These are phyloP conservation scores for Coprinopsis cinerea DNA, from an alignment of 768 basidiomycete species.

Conservation along the genomic window DNA sequence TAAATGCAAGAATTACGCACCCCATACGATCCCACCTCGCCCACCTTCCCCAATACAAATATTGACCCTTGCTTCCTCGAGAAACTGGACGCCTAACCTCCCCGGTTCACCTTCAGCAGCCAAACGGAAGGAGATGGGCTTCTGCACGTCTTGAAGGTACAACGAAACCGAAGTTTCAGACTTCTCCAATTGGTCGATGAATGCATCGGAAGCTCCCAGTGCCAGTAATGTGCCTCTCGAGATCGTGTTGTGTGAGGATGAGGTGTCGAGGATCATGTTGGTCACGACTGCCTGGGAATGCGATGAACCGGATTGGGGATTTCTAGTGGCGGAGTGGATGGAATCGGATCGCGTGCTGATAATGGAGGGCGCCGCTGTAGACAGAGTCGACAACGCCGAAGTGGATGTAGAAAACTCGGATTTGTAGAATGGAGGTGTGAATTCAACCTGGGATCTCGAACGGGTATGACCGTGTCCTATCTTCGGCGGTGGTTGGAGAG, in stretches of 20 bases:
- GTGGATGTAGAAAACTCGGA: neutral
- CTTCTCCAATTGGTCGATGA: slow-evolving; percentile 9
- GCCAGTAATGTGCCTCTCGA: slow-evolving; percentile 23
- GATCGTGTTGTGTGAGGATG: slow-evolving; percentile 22
- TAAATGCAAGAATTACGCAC: slow-evolving; percentile 14
- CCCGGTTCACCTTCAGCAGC: slow-evolving; percentile 23
- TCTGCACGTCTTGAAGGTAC: slow-evolving; percentile 20
- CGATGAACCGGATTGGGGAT: neutral
- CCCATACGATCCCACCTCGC: slow-evolving; percentile 23
- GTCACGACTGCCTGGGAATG: slow-evolving; percentile 12
- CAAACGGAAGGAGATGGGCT: slow-evolving; percentile 17
- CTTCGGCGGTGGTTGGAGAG: neutral
- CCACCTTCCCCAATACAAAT: slow-evolving; percentile 23
- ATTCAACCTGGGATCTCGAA: neutral
- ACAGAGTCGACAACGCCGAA: neutral
- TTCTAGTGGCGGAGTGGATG: neutral
- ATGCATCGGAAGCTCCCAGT: slow-evolving; percentile 15
- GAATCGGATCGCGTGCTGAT: neutral
- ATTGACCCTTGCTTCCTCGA: slow-evolving; percentile 24
- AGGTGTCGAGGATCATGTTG: slow-evolving; percentile 28
- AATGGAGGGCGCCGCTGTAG: neutral
- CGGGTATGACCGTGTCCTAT: neutral
- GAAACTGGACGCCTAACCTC: slow-evolving; percentile 24
- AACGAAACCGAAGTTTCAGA: slow-evolving; percentile 14
- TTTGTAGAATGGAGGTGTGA: neutral